Evolutionary conservation across 768 basidiomycete species (phyloP).

Genomic region (Tremella fuciformis): DNA sequence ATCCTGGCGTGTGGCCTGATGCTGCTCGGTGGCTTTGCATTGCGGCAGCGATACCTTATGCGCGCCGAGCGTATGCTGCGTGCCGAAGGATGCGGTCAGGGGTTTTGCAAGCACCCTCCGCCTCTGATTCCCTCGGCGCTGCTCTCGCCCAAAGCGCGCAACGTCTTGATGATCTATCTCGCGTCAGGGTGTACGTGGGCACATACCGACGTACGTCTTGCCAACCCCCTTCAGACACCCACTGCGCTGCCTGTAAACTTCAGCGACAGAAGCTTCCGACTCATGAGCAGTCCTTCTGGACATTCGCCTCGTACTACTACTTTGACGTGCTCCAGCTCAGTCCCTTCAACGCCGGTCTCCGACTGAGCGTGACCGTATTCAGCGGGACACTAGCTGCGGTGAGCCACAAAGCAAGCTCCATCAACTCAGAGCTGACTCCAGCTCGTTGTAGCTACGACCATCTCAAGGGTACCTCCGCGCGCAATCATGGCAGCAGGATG

Average conservation of each 20-base stretch:
- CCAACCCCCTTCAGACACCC: no score
- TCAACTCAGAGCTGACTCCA: not conserved
- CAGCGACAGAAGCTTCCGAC: no score
- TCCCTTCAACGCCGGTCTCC: constrained; percentile 5
- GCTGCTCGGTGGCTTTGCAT: constrained; percentile 5
- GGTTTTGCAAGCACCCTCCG: constrained; percentile 4
- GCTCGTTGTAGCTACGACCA: not conserved
- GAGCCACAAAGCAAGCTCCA: not conserved
- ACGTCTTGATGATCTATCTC: constrained; percentile 12
- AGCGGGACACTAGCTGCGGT: constrained; percentile 6
- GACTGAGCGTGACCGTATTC: constrained; percentile 7
- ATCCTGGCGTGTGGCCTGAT: not conserved
- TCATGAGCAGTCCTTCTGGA: not conserved
- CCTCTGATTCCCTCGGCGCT: constrained; percentile 4
- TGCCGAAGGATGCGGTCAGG: no score
- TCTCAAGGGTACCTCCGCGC: constrained; percentile 1
- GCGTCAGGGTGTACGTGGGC: constrained; percentile 6
- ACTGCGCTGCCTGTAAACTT: no score
- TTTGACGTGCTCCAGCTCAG: constrained; percentile 5
- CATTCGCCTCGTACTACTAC: constrained; percentile 11
- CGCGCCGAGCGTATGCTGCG: not conserved
- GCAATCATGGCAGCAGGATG: not conserved
- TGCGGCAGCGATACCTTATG: constrained; percentile 2
- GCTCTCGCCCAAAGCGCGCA: not conserved
- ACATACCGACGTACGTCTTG: constrained; percentile 10